Base-by-base conservation (phyloP, 2,329 filamentous ascomycete species). In the Clonostachys rhizophaga region DNA sequence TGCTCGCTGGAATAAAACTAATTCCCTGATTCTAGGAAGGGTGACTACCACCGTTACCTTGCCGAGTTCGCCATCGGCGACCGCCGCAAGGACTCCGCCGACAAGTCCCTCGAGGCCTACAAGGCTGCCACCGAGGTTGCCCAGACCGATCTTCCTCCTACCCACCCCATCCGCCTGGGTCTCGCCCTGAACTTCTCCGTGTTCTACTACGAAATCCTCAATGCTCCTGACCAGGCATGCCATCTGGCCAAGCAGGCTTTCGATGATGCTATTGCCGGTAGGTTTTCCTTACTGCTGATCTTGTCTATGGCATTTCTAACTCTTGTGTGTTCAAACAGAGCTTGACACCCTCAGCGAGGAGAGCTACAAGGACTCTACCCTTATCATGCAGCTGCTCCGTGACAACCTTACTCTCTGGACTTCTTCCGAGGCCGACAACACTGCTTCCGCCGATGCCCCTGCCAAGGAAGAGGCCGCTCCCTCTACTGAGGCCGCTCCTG, bases 181-280 rank as follows among this genome's bases (percentile, higher is more conserved):
- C 87, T 97, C 64, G 92, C 92, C 59, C 85, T 97, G 62, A 97
- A 96, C 87, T 96, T 97, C 84, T 96, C 91, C 56, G 91, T 96
- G 65, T 97, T 96, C 83, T 97, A 97, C 86, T 99, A 99, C 73
- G 94, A 99, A 84, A 99, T 97, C 70, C 81, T 97, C 65, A 99
- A 97, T 81, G 91, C 92, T 40, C 92, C 92, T 55, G 94, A 97
- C 71, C 92, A 95, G 78, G 92, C 91, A 67, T 96, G 92, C 86
- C 91, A 96, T 72, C 85, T 96, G 59, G 92, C 92, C 74, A 97
- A 97, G 86, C 92, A 97, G 80, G 92, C 94, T 45, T 97, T 97
- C 67, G 92, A 97, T 69, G 92, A 97, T 74, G 92, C 92, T 58
- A 96, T 96, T 82, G 91, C 91, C 63, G 76, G 76, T 79, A 61